Evolutionary conservation across 2,329 filamentous ascomycete species (phyloP).

Genomic region (Fusarium temperatum): DNA sequence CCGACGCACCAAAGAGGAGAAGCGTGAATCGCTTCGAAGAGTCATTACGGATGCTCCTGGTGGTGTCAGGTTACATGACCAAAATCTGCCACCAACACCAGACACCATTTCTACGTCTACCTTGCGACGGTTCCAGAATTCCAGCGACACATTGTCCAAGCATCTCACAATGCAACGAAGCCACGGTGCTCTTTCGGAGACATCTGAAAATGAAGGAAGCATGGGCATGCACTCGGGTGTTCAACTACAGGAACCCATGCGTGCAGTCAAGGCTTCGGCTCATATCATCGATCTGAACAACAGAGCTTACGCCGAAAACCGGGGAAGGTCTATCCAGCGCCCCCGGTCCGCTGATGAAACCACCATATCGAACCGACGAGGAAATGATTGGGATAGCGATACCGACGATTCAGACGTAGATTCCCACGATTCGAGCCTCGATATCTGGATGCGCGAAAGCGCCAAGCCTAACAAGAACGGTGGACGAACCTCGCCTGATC

Average conservation of each 20-base stretch:
- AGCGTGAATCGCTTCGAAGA: constrained; percentile 57
- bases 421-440: constrained; percentile 60
- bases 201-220: constrained; percentile 34
- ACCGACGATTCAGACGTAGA: constrained; percentile 52
- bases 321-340: constrained; percentile 45
- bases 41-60: constrained; percentile 59
- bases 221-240: constrained; percentile 30
- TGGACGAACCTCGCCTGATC: constrained; percentile 57
- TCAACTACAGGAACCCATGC: constrained; percentile 22
- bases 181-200: constrained; percentile 45
- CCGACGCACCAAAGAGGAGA: constrained; percentile 54
- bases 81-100: constrained; percentile 64
- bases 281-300: constrained; percentile 37
- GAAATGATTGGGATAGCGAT: constrained; percentile 56
- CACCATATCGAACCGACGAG: constrained; percentile 51
- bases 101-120: constrained; percentile 68
- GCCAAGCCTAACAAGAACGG: constrained; percentile 50
- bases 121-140: constrained; percentile 59
- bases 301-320: constrained; percentile 30
- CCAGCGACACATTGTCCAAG: constrained; percentile 57
- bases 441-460: constrained; percentile 68
- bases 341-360: constrained; percentile 60
- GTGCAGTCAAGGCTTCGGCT: constrained; percentile 27
- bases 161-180: constrained; percentile 43
- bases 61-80: constrained; percentile 53